Conservation (phyloP, 768 basidiomycete genomes). For the Kwoniella heveanensis region DNA sequence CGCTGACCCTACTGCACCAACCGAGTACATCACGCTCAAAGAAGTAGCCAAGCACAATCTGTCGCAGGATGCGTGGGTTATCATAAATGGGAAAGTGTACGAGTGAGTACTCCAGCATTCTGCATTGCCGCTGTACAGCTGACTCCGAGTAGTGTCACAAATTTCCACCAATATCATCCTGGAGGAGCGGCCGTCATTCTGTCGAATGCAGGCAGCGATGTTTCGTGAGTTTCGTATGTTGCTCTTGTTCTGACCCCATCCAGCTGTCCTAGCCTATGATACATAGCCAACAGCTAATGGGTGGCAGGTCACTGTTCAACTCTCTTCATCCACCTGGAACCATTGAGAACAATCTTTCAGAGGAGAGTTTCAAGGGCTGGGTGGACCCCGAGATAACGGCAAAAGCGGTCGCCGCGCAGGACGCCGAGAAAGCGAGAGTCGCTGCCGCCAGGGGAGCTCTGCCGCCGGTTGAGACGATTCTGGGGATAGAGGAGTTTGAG, state of each 20-base stretch:
- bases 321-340: slow-evolving; percentile 50
- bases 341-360: slow-evolving; percentile 44
- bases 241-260: too few species aligned
- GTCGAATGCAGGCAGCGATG: slow-evolving; percentile 49
- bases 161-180: slow-evolving; percentile 49
- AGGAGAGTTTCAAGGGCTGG: slow-evolving; percentile 40
- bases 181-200: slow-evolving; percentile 52
- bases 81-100: slow-evolving; percentile 52
- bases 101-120: slow-evolving; percentile 37
- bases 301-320: slow-evolving; percentile 38
- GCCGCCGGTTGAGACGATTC: slow-evolving; percentile 47
- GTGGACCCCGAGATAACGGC: slow-evolving; percentile 36
- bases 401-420: slow-evolving; percentile 26
- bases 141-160: slow-evolving; percentile 34
- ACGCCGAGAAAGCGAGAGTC: slow-evolving; percentile 38
- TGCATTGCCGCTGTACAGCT: not conserved
- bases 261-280: too few species aligned
- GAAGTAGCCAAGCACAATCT: slow-evolving; percentile 48
- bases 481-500: slow-evolving; percentile 51
- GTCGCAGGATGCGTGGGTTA: slow-evolving; percentile 53
- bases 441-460: slow-evolving; percentile 35
- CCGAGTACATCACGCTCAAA: slow-evolving; percentile 18
- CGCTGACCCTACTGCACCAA: not conserved
- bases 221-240: slow-evolving; percentile 41
- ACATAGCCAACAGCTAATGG: not conserved